Conservation (phyloP, 2,329 filamentous ascomycete species). For the Passalora sequoiae region DNA sequence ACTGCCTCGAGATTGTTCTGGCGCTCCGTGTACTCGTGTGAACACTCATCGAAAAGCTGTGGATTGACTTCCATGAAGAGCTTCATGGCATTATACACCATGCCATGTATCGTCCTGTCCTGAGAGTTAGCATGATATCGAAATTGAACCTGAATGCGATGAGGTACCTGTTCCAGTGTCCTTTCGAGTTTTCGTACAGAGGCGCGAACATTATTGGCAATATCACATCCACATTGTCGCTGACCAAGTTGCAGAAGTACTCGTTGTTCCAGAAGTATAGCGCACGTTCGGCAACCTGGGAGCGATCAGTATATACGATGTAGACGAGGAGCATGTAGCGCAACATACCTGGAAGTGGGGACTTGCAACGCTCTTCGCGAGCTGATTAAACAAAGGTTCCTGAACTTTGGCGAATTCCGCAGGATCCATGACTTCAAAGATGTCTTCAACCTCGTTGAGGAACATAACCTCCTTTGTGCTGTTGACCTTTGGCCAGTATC, state of each 20-base stretch:
- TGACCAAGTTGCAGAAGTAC: slow-evolving; percentile 98
- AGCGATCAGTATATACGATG: slow-evolving; percentile 13
- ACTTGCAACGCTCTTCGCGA: slow-evolving; percentile 96
- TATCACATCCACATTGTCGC: slow-evolving; percentile 97
- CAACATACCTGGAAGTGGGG: slow-evolving; percentile 79
- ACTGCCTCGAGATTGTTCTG: slow-evolving; percentile 87
- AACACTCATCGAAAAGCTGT: slow-evolving; percentile 96
- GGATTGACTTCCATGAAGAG: slow-evolving; percentile 99
- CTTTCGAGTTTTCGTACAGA: slow-evolving; percentile 97
- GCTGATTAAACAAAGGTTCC: slow-evolving; percentile 92
- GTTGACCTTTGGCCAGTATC: slow-evolving; percentile 99
- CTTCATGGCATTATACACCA: slow-evolving; percentile 99
- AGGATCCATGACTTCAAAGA: slow-evolving; percentile 99
- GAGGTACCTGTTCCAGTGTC: slow-evolving; percentile 92
- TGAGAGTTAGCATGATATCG: slow-evolving; percentile 8
- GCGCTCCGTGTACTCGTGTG: slow-evolving; percentile 93
- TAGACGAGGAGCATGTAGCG: neutral
- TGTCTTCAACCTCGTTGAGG: slow-evolving; percentile 97
- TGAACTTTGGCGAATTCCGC: slow-evolving; percentile 98
- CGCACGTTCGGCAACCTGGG: slow-evolving; percentile 81
- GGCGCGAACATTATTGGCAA: slow-evolving; percentile 99
- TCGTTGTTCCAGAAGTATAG: slow-evolving; percentile 99
- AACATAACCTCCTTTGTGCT: slow-evolving; percentile 99
- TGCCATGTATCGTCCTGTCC: slow-evolving; percentile 89
- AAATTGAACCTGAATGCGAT: neutral